Evolutionary conservation across 257 asterid species (phyloP).

Genomic region (Lantana camara): DNA sequence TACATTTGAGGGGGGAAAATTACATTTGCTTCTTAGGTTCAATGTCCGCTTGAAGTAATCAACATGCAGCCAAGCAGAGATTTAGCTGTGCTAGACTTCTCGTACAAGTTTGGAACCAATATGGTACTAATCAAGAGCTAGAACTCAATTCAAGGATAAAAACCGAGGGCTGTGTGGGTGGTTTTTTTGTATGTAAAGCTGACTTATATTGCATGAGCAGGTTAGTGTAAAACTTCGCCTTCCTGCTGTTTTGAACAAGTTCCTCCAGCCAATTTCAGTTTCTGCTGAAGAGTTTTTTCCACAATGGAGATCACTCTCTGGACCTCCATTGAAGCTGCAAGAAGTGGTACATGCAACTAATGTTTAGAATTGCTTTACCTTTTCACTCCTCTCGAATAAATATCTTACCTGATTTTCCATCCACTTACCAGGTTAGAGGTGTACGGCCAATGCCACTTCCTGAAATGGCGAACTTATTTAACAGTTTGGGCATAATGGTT

Average conservation of each 20-base stretch:
- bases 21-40: slow-evolving; percentile 58
- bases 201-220: slow-evolving; percentile 44
- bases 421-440: slow-evolving; percentile 78
- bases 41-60: slow-evolving; percentile 87
- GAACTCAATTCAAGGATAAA: slow-evolving; percentile 5
- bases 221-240: slow-evolving; percentile 88
- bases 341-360: slow-evolving; percentile 71
- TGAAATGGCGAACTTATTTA: slow-evolving; percentile 81
- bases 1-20: slow-evolving; percentile 15
- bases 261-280: slow-evolving; percentile 73
- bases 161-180: not conserved
- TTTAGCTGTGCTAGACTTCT: slow-evolving; percentile 86
- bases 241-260: slow-evolving; percentile 86
- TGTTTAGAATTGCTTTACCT: slow-evolving; percentile 6
- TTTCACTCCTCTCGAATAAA: slow-evolving; percentile 5
- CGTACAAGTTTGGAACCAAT: slow-evolving; percentile 71
- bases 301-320: slow-evolving; percentile 96
- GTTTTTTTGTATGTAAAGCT: slow-evolving; percentile 30
- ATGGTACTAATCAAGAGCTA: slow-evolving; percentile 50
- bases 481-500: slow-evolving; percentile 56
- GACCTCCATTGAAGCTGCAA: slow-evolving; percentile 94
- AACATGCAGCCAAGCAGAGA: slow-evolving; percentile 93
- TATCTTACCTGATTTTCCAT: slow-evolving; percentile 31
- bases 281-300: slow-evolving; percentile 91
- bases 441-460: slow-evolving; percentile 77